Conservation (phyloP, 2,329 filamentous ascomycete species). For the Stachybotrys chartarum region DNA sequence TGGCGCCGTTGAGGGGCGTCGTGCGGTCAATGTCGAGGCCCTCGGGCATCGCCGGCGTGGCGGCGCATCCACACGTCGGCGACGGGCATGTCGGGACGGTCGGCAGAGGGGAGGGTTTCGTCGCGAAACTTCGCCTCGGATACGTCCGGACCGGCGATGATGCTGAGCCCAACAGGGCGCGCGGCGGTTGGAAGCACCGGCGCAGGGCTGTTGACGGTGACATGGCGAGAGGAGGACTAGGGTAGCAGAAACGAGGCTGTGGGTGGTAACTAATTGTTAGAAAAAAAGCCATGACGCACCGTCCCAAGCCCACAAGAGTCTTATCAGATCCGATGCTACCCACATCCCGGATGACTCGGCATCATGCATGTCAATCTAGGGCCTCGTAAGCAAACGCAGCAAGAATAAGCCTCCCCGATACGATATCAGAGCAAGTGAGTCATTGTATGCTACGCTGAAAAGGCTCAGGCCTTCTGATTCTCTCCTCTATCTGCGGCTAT, state of each 20-base stretch:
- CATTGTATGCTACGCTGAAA: neutral
- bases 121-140: neutral
- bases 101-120: slow-evolving; percentile 26
- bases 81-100: slow-evolving; percentile 58
- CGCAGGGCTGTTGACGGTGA: neutral
- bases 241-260: neutral
- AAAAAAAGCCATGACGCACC: no score
- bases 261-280: no score
- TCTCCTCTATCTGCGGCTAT: neutral
- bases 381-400: no score
- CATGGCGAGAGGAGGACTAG: neutral
- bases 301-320: no score
- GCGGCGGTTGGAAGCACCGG: neutral
- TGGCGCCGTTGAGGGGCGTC: slow-evolving; percentile 65
- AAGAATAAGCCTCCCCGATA: no score
- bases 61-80: slow-evolving; percentile 69
- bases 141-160: neutral
- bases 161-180: neutral
- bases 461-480: neutral
- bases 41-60: slow-evolving; percentile 54
- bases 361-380: neutral
- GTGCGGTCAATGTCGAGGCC: slow-evolving; percentile 69
- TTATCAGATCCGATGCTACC: neutral
- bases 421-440: no score
- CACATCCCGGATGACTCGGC: neutral